phyloP scores from a whole-genome alignment of 352 stramenopile species.

The Thraustotheca clavata region DNA sequence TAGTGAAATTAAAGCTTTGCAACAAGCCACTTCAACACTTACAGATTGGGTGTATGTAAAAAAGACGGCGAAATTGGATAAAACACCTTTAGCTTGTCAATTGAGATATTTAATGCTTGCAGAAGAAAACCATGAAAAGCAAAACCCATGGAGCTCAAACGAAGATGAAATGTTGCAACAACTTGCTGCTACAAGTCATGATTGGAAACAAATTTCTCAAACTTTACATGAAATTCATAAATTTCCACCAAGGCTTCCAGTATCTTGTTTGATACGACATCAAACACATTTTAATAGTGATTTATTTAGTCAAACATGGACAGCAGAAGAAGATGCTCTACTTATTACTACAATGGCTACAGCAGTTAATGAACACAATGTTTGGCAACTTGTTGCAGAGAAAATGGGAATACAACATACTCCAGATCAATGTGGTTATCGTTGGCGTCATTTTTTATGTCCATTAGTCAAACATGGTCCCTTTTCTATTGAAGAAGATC shows the following conservation, averaged over 20 bases:
- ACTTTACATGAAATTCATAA: neutral
- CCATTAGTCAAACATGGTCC: neutral
- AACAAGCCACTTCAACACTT: neutral
- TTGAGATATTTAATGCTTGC: neutral
- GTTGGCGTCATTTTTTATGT: constrained; percentile 6
- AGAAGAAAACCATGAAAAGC: neutral
- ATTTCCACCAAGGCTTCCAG: neutral
- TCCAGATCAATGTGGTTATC: constrained; percentile 14
- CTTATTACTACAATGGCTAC: neutral
- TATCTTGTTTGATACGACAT: constrained; percentile 10
- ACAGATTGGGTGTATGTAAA: neutral
- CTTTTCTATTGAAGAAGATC: constrained; percentile 10
- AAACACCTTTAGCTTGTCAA: neutral
- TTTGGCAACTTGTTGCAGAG: constrained; percentile 18
- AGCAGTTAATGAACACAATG: neutral
- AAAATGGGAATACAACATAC: neutral
- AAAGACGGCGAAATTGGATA: neutral
- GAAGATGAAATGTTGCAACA: neutral
- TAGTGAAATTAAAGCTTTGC: neutral
- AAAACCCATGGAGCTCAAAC: neutral
- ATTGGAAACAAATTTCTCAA: neutral
- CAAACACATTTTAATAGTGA: neutral
- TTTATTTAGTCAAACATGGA: neutral
- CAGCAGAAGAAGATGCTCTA: constrained; percentile 2
- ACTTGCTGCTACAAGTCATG: neutral